Evolutionary conservation across 345 rosid species (phyloP), one percentile per base, ranked within the genome.

Genomic region (Linum trigynum): DNA sequence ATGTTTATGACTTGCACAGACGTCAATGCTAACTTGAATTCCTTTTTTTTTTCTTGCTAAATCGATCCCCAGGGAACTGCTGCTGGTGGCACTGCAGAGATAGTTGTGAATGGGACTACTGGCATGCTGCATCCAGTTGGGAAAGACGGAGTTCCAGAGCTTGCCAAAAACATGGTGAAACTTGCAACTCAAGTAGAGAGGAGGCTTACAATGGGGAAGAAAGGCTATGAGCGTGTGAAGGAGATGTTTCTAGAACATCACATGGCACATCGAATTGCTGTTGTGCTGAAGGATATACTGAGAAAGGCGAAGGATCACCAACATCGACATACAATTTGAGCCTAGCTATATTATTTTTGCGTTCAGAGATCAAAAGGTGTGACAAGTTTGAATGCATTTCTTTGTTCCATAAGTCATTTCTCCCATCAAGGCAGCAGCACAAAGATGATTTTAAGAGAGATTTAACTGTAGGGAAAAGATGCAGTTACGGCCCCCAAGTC

Each of bases 31-130:
- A 23, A 23, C 32, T 23, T 23, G 32, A 23, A 23, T 23, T 23
- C 32, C 32, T 23, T 23, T 23, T 23, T 23, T 23, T 23, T 23
- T 23, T 23, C 32, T 23, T 23, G 32, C 32, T 23, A 23, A 23
- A 0, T 23, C 32, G 32, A 23, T 23, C 32, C 32, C 32, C 32
- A 80, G 84, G 82, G 80, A 12, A 78, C 86, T 14, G 77, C 80
- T 35, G 86, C 84, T 7, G 86, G 86, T 57, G 86, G 84, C 56
- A 80, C 86, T 17, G 63, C 59, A 36, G 84, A 82, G 79, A 82
- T 76, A 15, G 79, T 80, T 15, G 76, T 77, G 59, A 82, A 80
- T 35, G 84, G 82, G 48, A 82, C 86, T 0, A 80, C 82, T 7
- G 82, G 86, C 7, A 66, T 80, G 63, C 62, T 82, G 71, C 84